Evolutionary conservation across 2,329 filamentous ascomycete genomes (phyloP).

Genomic region (Diplodia intermedia): DNA sequence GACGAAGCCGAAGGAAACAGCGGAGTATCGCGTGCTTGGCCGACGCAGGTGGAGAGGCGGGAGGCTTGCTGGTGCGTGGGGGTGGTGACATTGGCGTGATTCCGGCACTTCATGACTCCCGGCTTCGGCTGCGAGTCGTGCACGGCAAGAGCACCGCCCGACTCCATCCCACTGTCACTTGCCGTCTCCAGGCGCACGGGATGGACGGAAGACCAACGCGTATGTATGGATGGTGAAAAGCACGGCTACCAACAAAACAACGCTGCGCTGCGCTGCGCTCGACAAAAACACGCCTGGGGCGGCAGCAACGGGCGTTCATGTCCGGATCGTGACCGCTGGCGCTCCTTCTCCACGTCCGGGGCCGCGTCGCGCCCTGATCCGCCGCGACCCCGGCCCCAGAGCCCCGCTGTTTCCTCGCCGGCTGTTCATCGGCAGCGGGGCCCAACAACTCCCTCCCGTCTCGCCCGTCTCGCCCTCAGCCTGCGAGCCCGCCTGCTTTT

Average conservation of each 20-base stretch:
- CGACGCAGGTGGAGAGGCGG: conserved; percentile 5
- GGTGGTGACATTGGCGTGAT: conserved; percentile 26
- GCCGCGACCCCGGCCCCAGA: background rate
- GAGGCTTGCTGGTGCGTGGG: background rate
- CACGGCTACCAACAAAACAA: background rate
- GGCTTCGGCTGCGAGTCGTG: background rate
- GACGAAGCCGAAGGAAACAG: conserved; percentile 6
- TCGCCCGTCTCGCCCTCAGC: background rate
- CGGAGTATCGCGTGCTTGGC: background rate
- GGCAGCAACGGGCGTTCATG: too few relatives aligned
- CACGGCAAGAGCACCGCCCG: background rate
- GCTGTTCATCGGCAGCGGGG: conserved; percentile 25
- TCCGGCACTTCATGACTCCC: background rate
- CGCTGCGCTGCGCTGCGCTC: background rate
- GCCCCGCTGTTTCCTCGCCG: background rate
- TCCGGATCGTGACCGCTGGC: background rate
- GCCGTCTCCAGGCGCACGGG: background rate
- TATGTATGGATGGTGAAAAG: background rate
- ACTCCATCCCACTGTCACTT: background rate
- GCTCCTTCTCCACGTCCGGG: conserved; percentile 11
- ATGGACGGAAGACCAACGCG: conserved; percentile 4
- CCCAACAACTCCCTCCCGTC: background rate
- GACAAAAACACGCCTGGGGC: too few relatives aligned
- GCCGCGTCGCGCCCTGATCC: conserved; percentile 19
- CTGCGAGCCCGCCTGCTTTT: conserved; percentile 8